phyloP scores from a whole-genome alignment of 2,329 filamentous ascomycete species.

The Pseudopyrenochaeta lycopersici region DNA sequence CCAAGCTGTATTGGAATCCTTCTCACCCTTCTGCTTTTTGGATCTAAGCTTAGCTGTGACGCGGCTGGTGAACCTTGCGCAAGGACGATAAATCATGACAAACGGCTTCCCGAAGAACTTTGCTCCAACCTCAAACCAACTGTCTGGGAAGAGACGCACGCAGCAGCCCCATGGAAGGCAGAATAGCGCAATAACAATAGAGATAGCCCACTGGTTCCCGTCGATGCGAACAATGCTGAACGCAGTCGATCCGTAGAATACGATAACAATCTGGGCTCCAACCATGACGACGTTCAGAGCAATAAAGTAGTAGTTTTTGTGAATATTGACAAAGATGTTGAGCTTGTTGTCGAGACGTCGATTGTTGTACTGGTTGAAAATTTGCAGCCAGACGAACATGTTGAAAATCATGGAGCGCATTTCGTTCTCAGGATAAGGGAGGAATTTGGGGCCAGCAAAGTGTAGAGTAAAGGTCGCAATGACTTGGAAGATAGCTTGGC shows the following conservation, averaged over 20 bases:
- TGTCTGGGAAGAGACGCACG: constrained; percentile 62
- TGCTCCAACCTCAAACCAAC: constrained; percentile 30
- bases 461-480: constrained; percentile 80
- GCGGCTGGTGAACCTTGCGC: constrained; percentile 18
- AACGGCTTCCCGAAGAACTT: constrained; percentile 35
- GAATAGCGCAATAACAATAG: constrained; percentile 58
- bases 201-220: constrained; percentile 65
- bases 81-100: constrained; percentile 31
- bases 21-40: constrained; percentile 16
- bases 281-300: constrained; percentile 86
- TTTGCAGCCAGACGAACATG: constrained; percentile 99
- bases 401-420: constrained; percentile 87
- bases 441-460: constrained; percentile 71
- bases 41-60: constrained; percentile 16
- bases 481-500: constrained; percentile 89
- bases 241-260: constrained; percentile 75
- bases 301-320: constrained; percentile 86
- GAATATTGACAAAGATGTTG: constrained; percentile 91
- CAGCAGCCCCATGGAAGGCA: constrained; percentile 62
- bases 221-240: constrained; percentile 62
- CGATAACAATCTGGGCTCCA: constrained; percentile 86
- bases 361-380: constrained; percentile 98
- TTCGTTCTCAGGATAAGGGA: constrained; percentile 63
- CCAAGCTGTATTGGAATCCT: constrained; percentile 9
- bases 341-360: constrained; percentile 92